phyloP scores from a whole-genome alignment of 495 filamentous ascomycete species.

The Friedmanniomyces endolithicus region DNA sequence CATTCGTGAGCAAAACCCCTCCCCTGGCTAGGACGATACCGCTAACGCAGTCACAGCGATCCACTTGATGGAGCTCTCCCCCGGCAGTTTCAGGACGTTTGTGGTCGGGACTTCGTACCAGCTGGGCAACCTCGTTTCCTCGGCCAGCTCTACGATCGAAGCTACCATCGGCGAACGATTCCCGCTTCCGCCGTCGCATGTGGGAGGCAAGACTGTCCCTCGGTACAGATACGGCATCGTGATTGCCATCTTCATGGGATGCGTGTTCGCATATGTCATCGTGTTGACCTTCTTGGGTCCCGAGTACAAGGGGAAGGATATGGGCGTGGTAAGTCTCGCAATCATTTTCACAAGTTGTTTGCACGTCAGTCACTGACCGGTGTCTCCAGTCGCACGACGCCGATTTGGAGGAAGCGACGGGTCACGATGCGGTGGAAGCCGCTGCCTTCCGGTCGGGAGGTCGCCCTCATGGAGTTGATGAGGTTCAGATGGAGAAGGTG shows the following conservation, averaged over 20 bases:
- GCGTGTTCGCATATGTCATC: slow-evolving; percentile 76
- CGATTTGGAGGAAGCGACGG: slow-evolving; percentile 48
- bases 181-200: slow-evolving; percentile 45
- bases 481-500: slow-evolving; percentile 15
- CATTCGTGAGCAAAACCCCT: slow-evolving; percentile 33
- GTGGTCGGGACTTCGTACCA: slow-evolving; percentile 76
- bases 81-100: slow-evolving; percentile 70
- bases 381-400: slow-evolving; percentile 38
- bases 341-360: background rate
- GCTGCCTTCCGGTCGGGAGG: background rate
- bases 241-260: slow-evolving; percentile 75
- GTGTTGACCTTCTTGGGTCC: slow-evolving; percentile 64
- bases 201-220: slow-evolving; percentile 24
- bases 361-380: background rate
- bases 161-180: slow-evolving; percentile 70
- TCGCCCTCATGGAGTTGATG: slow-evolving; percentile 1
- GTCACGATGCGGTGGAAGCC: slow-evolving; percentile 24
- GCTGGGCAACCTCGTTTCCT: slow-evolving; percentile 71
- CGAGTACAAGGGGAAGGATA: slow-evolving; percentile 53
- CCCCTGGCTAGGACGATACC: no score
- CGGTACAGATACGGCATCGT: slow-evolving; percentile 80
- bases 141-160: slow-evolving; percentile 72
- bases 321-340: slow-evolving; percentile 41
- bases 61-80: slow-evolving; percentile 78
- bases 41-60: slow-evolving; percentile 34